Evolutionary conservation across 768 basidiomycete species (phyloP).

Genomic region (Saitozyma podzolica): DNA sequence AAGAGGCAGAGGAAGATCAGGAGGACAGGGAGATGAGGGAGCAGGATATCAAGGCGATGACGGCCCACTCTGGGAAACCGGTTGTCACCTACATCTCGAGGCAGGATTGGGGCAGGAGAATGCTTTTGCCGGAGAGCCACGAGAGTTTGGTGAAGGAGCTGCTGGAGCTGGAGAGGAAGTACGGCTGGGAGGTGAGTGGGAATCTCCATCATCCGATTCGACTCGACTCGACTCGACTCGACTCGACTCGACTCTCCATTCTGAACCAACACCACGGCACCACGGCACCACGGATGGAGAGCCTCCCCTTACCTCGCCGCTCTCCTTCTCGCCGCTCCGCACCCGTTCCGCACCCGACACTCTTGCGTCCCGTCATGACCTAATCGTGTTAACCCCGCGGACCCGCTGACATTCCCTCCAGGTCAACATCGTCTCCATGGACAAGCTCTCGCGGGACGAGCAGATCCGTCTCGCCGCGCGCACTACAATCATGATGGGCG

Average conservation of each 20-base stretch:
- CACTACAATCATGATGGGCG: constrained; percentile 63
- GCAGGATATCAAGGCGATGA: constrained; percentile 44
- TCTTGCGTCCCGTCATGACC: not conserved
- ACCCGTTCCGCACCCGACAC: not conserved
- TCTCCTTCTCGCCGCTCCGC: not conserved
- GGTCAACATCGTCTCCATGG: constrained; percentile 82
- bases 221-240: too few relatives aligned
- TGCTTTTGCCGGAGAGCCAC: constrained; percentile 73
- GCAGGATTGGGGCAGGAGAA: constrained; percentile 83
- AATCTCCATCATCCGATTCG: too few relatives aligned
- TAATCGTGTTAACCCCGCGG: not conserved
- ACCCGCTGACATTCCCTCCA: constrained; percentile 1
- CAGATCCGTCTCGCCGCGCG: constrained; percentile 78
- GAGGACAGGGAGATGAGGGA: constrained; percentile 37
- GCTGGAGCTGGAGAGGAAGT: constrained; percentile 64
- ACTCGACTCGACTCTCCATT: too few relatives aligned
- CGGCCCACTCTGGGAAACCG: constrained; percentile 56
- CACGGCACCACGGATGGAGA: too few relatives aligned
- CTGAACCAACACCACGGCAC: too few relatives aligned
- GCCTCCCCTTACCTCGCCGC: too few relatives aligned
- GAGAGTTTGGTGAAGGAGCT: constrained; percentile 74
- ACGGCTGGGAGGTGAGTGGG: constrained; percentile 66
- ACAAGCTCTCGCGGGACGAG: constrained; percentile 73
- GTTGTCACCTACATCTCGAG: constrained; percentile 93
- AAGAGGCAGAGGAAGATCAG: constrained; percentile 48